Base-by-base conservation (phyloP, 2,329 filamentous ascomycete species). In the Myriosclerotinia curreyana region DNA sequence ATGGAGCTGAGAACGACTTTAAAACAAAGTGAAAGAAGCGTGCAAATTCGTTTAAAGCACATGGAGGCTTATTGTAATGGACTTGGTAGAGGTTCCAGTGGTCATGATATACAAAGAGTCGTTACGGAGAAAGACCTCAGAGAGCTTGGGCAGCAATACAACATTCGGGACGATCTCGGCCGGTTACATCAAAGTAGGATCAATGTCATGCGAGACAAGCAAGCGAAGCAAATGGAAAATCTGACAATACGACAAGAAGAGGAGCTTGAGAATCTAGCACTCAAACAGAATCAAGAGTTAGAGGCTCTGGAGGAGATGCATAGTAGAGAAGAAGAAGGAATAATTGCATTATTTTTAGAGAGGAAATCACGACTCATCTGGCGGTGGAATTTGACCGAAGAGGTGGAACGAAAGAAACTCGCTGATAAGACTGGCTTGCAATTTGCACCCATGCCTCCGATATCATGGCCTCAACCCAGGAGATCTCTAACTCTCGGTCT, bases 61-160 rank as follows among this genome's bases (percentile, higher is more conserved):
- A 88, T 88, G 85, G 85, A 88, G 69, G 85, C 84, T 7, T 88
- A 88, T 72, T 87, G 85, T 69, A 80, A 84, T 65, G 80, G 80
- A 5, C 74, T 83, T 1, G 82, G 81, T 5, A 77, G 77, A 40
- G 77, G 73, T 31, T 74, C 75, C 2, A 75, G 70, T 42, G 69
- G 67, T 34, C 59, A 73, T 4, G 78, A 82, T 73, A 82, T 82
- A 4, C 75, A 77, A 0, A 77, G 85, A 9, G 75, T 81, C 0
- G 83, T 88, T 20, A 88, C 85, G 2, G 82, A 86, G 70, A 79
- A 81, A 53, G 83, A 88, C 67, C 75, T 85, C 25, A 79, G 82
- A 42, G 83, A 86, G 71, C 77, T 87, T 4, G 81, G 81, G 12
- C 82, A 86, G 69, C 84, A 87, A 72, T 86, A 87, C 73, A 84